Base-by-base conservation (phyloP, 768 basidiomycete genomes). In the Podaxis mareebaensis region DNA sequence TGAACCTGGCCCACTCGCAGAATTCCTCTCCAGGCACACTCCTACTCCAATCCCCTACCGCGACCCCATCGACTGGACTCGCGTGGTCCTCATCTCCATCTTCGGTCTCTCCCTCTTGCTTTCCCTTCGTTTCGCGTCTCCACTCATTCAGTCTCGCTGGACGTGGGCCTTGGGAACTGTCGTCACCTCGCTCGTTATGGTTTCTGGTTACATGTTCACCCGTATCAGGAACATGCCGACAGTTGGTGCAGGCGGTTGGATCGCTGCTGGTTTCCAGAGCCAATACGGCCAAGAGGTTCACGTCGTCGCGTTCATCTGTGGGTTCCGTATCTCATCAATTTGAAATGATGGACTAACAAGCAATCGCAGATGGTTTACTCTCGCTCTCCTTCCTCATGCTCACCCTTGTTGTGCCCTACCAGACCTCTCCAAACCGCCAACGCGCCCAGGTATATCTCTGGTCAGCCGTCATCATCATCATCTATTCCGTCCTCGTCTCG, bases 151-250 rank as follows among this genome's bases (percentile, higher is more conserved):
- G 65, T 91, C 81, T 67, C 88, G 89, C 66, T 93, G 91, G 91
- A 76, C 83, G 2, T 95, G 93, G 92, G 91, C 90, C 5, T 69
- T 78, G 24, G 73, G 72, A n/a, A 81, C 80, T 44, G 83, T 88
- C 30, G 61, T 89, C 44, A 72, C 85, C 28, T 83, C 87, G 8
- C 89, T 93, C 20, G 77, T 93, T 68, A 96, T 98, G 89, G 96
- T 88, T 22, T 88, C 90, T 8, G 97, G 97, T 7, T 91, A 87
- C 80, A 99, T 99, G 97, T 99, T 96, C 78, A 92, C 91, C 63
- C 91, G 90, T 66, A 99, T 99, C 68, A 89, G 96, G 65, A 83
- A 82, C 36, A 82, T 83, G 53, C 95, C 94, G 2, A 46, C 44
- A n/a, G 79, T 78, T 24, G 86, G 85, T 30, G 78, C 79, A 0